Percentiles rank a stretch among this genome's conserved stretches.
Evolutionary conservation across 179 eudicot species (phyloP).

Genomic region (Drosera spatulata): DNA sequence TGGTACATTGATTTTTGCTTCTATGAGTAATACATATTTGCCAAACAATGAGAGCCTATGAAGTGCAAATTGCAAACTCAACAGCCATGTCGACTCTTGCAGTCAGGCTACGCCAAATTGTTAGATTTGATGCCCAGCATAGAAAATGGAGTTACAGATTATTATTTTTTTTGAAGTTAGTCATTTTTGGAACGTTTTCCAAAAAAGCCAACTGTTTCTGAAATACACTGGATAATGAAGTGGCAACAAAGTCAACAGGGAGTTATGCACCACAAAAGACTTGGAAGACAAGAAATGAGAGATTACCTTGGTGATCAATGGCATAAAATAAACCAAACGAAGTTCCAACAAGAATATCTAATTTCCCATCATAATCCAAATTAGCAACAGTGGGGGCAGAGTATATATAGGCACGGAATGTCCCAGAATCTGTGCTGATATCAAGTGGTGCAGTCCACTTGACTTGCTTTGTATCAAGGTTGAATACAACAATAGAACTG

Average conservation of each 20-base stretch:
- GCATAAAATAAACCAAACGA: conserved; percentile 90
- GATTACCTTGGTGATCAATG: conserved; percentile 86
- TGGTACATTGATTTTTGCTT: background rate
- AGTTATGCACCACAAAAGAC: background rate
- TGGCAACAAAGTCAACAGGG: background rate
- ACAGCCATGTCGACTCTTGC: no score
- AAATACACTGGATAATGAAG: background rate
- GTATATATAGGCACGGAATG: conserved; percentile 82
- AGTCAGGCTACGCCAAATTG: no score
- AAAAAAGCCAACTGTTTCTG: no score
- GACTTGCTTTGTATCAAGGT: conserved; percentile 95
- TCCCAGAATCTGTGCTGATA: conserved; percentile 72
- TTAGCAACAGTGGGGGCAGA: conserved; percentile 86
- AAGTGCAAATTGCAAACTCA: no score
- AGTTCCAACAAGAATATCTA: conserved; percentile 93
- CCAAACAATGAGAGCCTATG: no score
- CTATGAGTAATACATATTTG: no score
- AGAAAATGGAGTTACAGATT: no score
- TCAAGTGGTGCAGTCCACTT: conserved; percentile 83
- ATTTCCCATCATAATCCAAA: conserved; percentile 91
- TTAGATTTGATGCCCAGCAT: no score
- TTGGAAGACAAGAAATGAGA: conserved; percentile 3
- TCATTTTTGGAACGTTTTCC: background rate
- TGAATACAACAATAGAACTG: conserved; percentile 91
- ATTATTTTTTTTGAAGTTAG: no score